Conservation (phyloP, 257 asterid species). For the Anisodus tanguticus region DNA sequence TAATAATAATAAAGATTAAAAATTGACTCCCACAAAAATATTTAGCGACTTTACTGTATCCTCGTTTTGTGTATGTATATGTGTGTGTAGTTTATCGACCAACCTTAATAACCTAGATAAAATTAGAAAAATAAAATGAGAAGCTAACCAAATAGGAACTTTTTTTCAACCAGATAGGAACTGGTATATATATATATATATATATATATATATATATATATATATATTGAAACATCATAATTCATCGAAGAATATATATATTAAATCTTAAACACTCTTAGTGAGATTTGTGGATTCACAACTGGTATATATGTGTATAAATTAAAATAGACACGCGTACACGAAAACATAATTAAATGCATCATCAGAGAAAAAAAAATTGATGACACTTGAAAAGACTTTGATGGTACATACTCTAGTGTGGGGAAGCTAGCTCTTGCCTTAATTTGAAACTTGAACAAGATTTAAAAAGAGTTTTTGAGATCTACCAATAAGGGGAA, state of each 20-base stretch:
- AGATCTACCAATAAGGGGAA: neutral
- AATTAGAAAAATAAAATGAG: neutral
- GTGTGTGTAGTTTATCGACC: neutral
- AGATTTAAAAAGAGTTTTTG: neutral
- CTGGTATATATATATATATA: too few species aligned
- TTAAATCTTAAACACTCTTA: too few species aligned
- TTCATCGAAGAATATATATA: too few species aligned
- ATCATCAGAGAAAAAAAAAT: neutral
- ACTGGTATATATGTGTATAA: neutral
- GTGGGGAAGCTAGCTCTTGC: neutral
- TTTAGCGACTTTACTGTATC: neutral
- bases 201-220: too few species aligned
- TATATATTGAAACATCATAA: too few species aligned
- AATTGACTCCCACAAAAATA: neutral
- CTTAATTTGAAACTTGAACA: conserved; percentile 38
- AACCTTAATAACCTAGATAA: neutral
- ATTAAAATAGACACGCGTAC: neutral
- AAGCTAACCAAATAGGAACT: too few species aligned
- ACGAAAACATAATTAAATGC: neutral
- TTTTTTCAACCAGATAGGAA: too few species aligned
- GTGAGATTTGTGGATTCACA: too few species aligned
- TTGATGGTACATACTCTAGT: neutral
- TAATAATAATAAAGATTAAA: neutral
- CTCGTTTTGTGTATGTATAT: neutral
- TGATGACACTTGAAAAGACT: neutral